These are phyloP conservation scores for Xylariaceae sp. DNA, from an alignment of 2,329 filamentous ascomycete species.

Conservation along the genomic window DNA sequence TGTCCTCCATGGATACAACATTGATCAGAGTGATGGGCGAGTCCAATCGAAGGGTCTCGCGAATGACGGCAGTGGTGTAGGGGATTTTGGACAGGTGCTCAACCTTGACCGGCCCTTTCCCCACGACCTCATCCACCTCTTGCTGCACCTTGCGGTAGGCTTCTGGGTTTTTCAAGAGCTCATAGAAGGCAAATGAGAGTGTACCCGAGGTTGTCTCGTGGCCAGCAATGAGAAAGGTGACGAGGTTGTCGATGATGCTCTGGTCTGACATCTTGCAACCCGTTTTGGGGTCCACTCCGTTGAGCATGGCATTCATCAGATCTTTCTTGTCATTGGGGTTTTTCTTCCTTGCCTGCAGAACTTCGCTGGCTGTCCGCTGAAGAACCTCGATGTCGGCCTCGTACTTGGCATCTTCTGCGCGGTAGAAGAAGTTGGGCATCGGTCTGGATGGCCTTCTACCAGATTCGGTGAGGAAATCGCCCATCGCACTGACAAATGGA, in stretches of 20 bases:
- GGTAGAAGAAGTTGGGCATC: slow-evolving; percentile 42
- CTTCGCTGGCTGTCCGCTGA: slow-evolving; percentile 47
- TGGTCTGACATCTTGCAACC: slow-evolving; percentile 56
- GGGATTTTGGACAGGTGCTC: slow-evolving; percentile 57
- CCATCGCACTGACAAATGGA: slow-evolving; percentile 63
- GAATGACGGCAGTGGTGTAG: slow-evolving; percentile 52
- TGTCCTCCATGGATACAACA: slow-evolving; percentile 45
- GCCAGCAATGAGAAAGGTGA: slow-evolving; percentile 64
- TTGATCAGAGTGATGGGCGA: slow-evolving; percentile 53
- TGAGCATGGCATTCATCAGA: slow-evolving; percentile 61
- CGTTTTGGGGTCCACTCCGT: slow-evolving; percentile 59
- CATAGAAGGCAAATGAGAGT: slow-evolving; percentile 57
- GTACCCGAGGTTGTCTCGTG: slow-evolving; percentile 66
- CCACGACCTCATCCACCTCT: slow-evolving; percentile 61
- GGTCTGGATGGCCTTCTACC: slow-evolving; percentile 41
- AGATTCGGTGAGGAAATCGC: slow-evolving; percentile 50
- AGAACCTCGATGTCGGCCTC: slow-evolving; percentile 46
- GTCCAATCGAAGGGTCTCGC: slow-evolving; percentile 55
- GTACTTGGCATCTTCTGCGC: slow-evolving; percentile 41
- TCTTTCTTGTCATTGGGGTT: slow-evolving; percentile 55
- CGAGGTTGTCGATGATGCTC: slow-evolving; percentile 61
- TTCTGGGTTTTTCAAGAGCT: slow-evolving; percentile 56
- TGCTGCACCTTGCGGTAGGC: slow-evolving; percentile 53
- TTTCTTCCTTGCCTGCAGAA: slow-evolving; percentile 50
- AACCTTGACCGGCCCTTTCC: slow-evolving; percentile 46